A percentile compares a stretch with the other conserved stretches of the same genome.
phyloP scores from a whole-genome alignment of 108 stramenopile species.

The Cyclotella cryptica region DNA sequence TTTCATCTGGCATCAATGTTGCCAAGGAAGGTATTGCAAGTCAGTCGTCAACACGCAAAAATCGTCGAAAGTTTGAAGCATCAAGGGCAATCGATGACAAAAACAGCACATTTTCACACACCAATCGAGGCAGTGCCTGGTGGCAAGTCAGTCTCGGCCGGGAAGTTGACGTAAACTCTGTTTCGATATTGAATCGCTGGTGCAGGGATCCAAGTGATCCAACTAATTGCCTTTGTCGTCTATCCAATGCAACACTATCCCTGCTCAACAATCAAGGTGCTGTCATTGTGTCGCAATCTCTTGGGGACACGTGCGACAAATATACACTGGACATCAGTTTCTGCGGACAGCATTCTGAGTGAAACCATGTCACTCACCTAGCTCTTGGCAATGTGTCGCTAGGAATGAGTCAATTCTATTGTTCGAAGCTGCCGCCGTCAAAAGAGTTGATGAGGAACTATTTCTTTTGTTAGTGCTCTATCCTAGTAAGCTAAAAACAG shows the following conservation, averaged over 20 bases:
- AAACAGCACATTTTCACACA: constrained; percentile 1
- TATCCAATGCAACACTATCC: neutral
- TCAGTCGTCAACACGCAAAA: neutral
- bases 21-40: neutral
- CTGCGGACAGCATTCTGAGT: no score
- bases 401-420: no score
- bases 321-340: no score
- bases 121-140: neutral
- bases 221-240: neutral
- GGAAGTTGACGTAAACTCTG: neutral
- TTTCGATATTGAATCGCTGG: neutral
- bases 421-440: no score
- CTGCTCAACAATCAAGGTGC: neutral
- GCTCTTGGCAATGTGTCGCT: no score
- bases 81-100: neutral
- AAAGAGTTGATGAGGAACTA: no score
- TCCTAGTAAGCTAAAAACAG: no score
- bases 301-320: neutral
- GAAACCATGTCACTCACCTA: no score
- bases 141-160: neutral
- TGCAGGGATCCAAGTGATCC: neutral
- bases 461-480: no score
- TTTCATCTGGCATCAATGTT: neutral
- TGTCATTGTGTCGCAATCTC: neutral
- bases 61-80: neutral